Base-by-base conservation (phyloP, 176 grass and related monocot species). In the Raddia distichophylla region DNA sequence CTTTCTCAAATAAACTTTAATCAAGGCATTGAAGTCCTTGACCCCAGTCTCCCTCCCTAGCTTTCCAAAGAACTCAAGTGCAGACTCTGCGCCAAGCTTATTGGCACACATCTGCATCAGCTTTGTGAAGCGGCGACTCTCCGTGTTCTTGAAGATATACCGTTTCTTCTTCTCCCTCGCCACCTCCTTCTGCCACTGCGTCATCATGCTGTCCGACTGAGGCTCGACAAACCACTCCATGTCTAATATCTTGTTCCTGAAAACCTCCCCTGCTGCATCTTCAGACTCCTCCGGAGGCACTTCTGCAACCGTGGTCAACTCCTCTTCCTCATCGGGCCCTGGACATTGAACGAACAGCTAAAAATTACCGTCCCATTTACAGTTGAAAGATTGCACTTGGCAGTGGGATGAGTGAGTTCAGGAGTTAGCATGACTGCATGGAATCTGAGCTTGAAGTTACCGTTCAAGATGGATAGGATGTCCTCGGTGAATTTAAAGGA, bases 71-170 rank as follows among this genome's bases (percentile, higher is more conserved):
- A 98, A 98, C 16, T 88, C 81, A 5, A 94, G 60, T 2, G 95
- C 87, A 3, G 83, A 71, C 75, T 85, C 86, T 0, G 75, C 67
- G 32, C 95, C 95, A 53, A 98, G 81, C 78, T 85, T 94, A 44
- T 84, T 62, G 10, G 88, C 92, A 14, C 88, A 94, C 48, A 85
- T 75, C 69, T 17, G 88, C 88, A 98, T 93, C 86, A 98, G 75
- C 81, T 77, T 91, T 9, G 75, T 78, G 74, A 89, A 93, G 27
- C 86, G 92, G 20, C 65, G 73, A 70, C 86, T 93, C 50, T 91
- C 78, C 1, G 81, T 92, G 69, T 94, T 94, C 87, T 85, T 94
- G 86, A 98, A 98, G 47, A 93, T 84, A 68, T 89, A 93, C n/a
- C 84, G 87, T 37, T 73, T 83, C 81, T 91, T 98, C 83, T 87